Percentiles rank a stretch among this genome's conserved stretches.
Evolutionary conservation across 2,329 filamentous ascomycete species (phyloP).

Genomic region (Alternaria sp.): DNA sequence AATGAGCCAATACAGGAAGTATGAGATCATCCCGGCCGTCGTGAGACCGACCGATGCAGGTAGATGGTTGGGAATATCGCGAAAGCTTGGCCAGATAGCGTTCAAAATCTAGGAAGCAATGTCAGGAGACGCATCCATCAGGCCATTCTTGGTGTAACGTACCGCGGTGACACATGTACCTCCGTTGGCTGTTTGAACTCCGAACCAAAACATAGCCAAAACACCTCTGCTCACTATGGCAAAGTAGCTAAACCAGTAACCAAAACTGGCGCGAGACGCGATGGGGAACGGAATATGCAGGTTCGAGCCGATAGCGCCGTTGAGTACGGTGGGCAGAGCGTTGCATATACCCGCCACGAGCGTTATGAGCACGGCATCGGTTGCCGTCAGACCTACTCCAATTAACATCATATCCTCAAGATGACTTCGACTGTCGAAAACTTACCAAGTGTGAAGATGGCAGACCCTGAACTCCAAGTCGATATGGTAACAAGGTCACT

Average conservation of each 20-base stretch:
- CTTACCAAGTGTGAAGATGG: slow-evolving; percentile 56
- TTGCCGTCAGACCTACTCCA: slow-evolving; percentile 21
- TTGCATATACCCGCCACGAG: slow-evolving; percentile 33
- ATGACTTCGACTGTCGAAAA: slow-evolving; percentile 32
- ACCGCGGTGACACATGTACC: slow-evolving; percentile 16
- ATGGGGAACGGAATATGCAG: slow-evolving; percentile 21
- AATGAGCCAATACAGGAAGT: slow-evolving; percentile 26
- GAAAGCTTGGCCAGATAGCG: slow-evolving; percentile 22
- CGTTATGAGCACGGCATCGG: slow-evolving; percentile 40
- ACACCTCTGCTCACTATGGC: slow-evolving; percentile 16
- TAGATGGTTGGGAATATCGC: slow-evolving; percentile 52
- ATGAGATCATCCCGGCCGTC: slow-evolving; percentile 36
- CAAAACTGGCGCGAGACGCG: slow-evolving; percentile 12
- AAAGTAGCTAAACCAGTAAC: slow-evolving; percentile 20
- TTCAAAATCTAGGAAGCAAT: slow-evolving; percentile 4
- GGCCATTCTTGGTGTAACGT: neutral
- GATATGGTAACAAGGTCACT: slow-evolving; percentile 43
- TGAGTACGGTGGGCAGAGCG: slow-evolving; percentile 22
- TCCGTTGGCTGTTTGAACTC: slow-evolving; percentile 16
- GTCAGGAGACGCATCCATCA: neutral
- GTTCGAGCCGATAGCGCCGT: slow-evolving; percentile 23
- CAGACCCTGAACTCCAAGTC: slow-evolving; percentile 53
- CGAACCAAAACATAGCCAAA: slow-evolving; percentile 22
- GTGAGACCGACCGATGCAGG: slow-evolving; percentile 48
- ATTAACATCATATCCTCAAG: slow-evolving; percentile 26